phyloP scores from a whole-genome alignment of 164 flowering plant genomes.

The Brasenia schreberi region DNA sequence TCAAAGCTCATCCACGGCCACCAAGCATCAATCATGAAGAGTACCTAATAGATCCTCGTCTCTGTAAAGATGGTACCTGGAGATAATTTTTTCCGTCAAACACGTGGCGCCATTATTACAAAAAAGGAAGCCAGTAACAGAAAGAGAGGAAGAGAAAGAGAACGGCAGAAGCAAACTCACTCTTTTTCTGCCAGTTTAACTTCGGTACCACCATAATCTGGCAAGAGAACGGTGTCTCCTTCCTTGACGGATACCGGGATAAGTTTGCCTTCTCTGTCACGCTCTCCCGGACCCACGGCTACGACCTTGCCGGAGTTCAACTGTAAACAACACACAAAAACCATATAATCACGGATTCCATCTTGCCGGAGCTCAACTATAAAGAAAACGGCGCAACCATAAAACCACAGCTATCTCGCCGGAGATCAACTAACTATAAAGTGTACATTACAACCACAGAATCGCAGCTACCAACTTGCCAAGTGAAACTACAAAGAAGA shows the following conservation, averaged over 20 bases:
- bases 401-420: not conserved
- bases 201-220: conserved; percentile 15
- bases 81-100: not conserved
- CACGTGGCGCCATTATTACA: no score
- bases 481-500: no score
- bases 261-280: conserved; percentile 9
- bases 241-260: conserved; percentile 11
- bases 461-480: no score
- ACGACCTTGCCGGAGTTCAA: conserved; percentile 16
- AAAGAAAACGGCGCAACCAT: no score
- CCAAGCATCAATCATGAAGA: conserved; percentile 23
- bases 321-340: conserved; percentile 1
- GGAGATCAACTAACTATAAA: not conserved
- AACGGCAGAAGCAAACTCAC: not conserved
- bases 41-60: conserved; percentile 60
- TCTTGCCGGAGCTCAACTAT: no score
- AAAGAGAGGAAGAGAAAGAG: not conserved
- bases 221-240: conserved; percentile 12
- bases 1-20: not conserved
- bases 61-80: conserved; percentile 20
- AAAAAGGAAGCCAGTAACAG: not conserved
- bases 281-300: conserved; percentile 12
- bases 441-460: no score
- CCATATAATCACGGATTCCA: no score
- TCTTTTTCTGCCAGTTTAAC: conserved; percentile 11